Percentiles rank a stretch among this genome's conserved stretches.
Conservation (phyloP, 2,329 filamentous ascomycete genomes). For the Aspergillus novoparasiticus region DNA sequence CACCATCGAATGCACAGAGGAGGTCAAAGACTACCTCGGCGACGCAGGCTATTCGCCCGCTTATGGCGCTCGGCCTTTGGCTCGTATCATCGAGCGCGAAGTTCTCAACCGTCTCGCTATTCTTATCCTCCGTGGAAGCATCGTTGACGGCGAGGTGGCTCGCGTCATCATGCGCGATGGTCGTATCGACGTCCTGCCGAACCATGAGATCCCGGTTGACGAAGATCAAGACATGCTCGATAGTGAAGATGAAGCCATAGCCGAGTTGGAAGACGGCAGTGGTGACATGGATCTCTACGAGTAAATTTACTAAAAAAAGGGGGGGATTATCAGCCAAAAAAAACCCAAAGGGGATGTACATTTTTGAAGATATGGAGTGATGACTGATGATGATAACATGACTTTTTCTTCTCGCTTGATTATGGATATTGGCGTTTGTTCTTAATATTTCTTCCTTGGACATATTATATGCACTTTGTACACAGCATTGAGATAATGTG, state of each 20-base stretch:
- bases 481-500: neutral
- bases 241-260: slow-evolving; percentile 72
- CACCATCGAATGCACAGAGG: slow-evolving; percentile 75
- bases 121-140: slow-evolving; percentile 80
- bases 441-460: neutral
- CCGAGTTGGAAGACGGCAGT: slow-evolving; percentile 65
- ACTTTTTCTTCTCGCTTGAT: neutral
- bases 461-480: neutral
- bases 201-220: slow-evolving; percentile 69
- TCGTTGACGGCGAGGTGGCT: slow-evolving; percentile 83
- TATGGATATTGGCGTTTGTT: neutral
- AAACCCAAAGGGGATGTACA: neutral
- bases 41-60: slow-evolving; percentile 90
- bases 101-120: slow-evolving; percentile 92
- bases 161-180: slow-evolving; percentile 77
- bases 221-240: slow-evolving; percentile 75
- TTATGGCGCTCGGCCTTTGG: slow-evolving; percentile 88
- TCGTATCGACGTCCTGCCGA: slow-evolving; percentile 78
- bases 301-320: neutral
- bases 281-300: slow-evolving; percentile 68
- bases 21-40: slow-evolving; percentile 92
- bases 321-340: neutral
- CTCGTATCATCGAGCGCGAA: slow-evolving; percentile 92
- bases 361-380: neutral
- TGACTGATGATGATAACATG: slow-evolving; percentile 7